Evolutionary conservation across 768 basidiomycete species (phyloP).

Genomic region (Lentinula aciculospora): DNA sequence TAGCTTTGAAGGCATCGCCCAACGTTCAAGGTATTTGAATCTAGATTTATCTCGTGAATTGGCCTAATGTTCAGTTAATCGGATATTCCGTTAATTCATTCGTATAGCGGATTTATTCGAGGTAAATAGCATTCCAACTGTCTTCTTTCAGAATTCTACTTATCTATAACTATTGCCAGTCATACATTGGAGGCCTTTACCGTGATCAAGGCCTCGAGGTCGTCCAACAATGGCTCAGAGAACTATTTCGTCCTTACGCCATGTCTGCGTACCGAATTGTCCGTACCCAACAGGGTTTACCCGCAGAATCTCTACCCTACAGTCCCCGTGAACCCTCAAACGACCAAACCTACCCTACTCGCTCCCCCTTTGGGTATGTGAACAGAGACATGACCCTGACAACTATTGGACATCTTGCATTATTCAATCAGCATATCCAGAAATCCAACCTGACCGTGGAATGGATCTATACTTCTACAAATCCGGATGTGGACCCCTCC

Average conservation of each 20-base stretch:
- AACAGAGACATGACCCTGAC: slow-evolving; percentile 13
- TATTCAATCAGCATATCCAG: slow-evolving; percentile 77
- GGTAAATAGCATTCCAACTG: slow-evolving; percentile 32
- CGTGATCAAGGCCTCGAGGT: slow-evolving; percentile 58
- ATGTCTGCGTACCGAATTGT: slow-evolving; percentile 56
- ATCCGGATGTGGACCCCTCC: slow-evolving; percentile 1
- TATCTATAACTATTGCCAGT: slow-evolving; percentile 31
- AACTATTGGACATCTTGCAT: slow-evolving; percentile 59
- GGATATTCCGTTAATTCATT: not conserved
- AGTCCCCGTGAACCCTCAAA: slow-evolving; percentile 12
- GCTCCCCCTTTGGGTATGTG: not conserved
- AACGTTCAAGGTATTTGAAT: slow-evolving; percentile 60
- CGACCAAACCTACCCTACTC: not conserved
- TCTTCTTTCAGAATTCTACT: not conserved
- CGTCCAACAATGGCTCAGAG: slow-evolving; percentile 54
- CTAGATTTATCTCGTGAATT: not conserved
- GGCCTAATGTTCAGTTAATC: too few species aligned
- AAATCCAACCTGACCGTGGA: slow-evolving; percentile 53
- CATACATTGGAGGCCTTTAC: slow-evolving; percentile 77
- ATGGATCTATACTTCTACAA: slow-evolving; percentile 58
- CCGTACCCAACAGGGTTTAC: slow-evolving; percentile 63
- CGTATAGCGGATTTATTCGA: slow-evolving; percentile 72
- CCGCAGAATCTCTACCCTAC: slow-evolving; percentile 26
- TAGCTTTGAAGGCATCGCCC: slow-evolving; percentile 61
- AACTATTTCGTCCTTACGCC: slow-evolving; percentile 61